Evolutionary conservation across 2,329 filamentous ascomycete genomes (phyloP).

Genomic region (Monilinia aucupariae): DNA sequence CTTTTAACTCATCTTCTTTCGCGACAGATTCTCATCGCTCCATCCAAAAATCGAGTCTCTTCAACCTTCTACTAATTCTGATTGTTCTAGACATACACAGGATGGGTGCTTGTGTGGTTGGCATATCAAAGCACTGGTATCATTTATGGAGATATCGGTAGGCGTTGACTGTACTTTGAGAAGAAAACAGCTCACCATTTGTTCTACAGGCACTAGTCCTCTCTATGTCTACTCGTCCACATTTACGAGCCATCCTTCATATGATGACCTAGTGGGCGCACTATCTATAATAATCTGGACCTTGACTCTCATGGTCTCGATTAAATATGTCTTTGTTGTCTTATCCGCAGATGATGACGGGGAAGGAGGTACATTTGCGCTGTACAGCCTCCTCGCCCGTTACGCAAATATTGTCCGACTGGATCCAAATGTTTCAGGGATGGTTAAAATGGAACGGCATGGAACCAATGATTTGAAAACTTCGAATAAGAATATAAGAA

Average conservation of each 20-base stretch:
- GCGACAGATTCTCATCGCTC: neutral
- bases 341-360: constrained; percentile 64
- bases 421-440: constrained; percentile 52
- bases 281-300: constrained; percentile 67
- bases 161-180: constrained; percentile 23
- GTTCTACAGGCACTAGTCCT: constrained; percentile 44
- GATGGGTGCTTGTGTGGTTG: constrained; percentile 40
- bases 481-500: constrained; percentile 48
- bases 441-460: constrained; percentile 55
- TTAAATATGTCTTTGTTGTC: constrained; percentile 65
- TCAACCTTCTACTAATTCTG: neutral
- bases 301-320: constrained; percentile 60
- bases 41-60: neutral
- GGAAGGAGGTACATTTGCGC: constrained; percentile 64
- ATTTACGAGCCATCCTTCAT: constrained; percentile 50
- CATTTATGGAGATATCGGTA: constrained; percentile 66
- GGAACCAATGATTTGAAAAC: constrained; percentile 50
- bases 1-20: neutral
- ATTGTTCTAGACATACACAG: constrained; percentile 24
- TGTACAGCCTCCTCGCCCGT: constrained; percentile 58
- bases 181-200: neutral
- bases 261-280: constrained; percentile 56
- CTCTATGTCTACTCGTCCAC: constrained; percentile 68
- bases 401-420: constrained; percentile 55
- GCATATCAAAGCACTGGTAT: constrained; percentile 61